phyloP scores from a whole-genome alignment of 1,284 basidiomycete species.

The Pisolithus thermaeus region DNA sequence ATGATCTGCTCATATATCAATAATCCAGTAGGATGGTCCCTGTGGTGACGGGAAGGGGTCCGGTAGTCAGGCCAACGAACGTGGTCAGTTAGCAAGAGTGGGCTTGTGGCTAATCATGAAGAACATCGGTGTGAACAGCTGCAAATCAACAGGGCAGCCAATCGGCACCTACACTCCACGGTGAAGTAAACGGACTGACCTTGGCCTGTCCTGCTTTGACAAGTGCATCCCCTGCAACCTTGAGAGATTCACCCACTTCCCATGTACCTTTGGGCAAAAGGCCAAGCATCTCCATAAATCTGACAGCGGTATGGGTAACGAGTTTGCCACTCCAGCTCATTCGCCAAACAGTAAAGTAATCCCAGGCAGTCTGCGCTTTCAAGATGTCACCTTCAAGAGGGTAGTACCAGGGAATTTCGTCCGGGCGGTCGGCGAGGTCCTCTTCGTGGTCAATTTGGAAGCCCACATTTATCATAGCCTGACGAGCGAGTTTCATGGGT shows the following conservation, averaged over 20 bases:
- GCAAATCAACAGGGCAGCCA: conserved; percentile 7
- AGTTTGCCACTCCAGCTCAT: conserved; percentile 87
- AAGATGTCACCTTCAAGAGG: conserved; percentile 89
- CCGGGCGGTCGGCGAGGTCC: conserved; percentile 85
- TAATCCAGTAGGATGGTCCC: too few relatives aligned
- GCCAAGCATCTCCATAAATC: conserved; percentile 74
- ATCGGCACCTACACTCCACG: not conserved
- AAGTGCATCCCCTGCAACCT: conserved; percentile 75
- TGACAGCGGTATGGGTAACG: conserved; percentile 79
- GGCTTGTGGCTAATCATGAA: conserved; percentile 68
- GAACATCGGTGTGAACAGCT: conserved; percentile 83
- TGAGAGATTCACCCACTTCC: conserved; percentile 87
- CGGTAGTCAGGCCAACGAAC: too few relatives aligned
- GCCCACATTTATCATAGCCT: conserved; percentile 82
- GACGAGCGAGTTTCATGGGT: conserved; percentile 62
- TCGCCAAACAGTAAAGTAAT: conserved; percentile 82
- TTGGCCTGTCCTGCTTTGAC: conserved; percentile 85
- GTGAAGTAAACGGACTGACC: conserved; percentile 38
- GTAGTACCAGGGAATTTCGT: conserved; percentile 91
- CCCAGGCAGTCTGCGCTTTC: conserved; percentile 94
- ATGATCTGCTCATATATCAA: too few relatives aligned
- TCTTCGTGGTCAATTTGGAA: conserved; percentile 91
- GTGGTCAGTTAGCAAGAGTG: not conserved
- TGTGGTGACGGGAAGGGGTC: too few relatives aligned
- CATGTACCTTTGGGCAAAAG: conserved; percentile 91